phyloP scores from a whole-genome alignment of 2,329 filamentous ascomycete species.

The Neurospora sp. region DNA sequence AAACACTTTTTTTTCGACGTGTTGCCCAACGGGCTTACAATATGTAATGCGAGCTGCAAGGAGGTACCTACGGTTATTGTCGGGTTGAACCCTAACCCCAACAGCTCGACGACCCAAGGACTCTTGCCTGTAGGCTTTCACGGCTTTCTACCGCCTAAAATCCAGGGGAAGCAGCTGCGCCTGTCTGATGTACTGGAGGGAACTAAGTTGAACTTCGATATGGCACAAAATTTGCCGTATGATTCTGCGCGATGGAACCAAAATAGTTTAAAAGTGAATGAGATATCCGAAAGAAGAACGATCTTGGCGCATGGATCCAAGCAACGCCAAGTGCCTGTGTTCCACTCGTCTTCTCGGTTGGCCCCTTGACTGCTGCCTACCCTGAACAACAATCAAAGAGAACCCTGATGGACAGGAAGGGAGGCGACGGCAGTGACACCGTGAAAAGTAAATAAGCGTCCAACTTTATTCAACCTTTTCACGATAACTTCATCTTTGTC shows the following conservation, averaged over 20 bases:
- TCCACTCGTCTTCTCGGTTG: neutral
- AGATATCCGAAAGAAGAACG: no score
- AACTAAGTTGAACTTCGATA: no score
- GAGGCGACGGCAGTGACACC: neutral
- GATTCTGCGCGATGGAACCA: no score
- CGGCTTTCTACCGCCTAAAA: neutral
- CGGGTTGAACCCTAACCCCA: constrained; percentile 5
- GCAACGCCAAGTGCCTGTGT: neutral
- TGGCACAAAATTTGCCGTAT: no score
- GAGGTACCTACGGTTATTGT: neutral
- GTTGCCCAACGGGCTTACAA: neutral
- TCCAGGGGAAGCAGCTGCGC: no score
- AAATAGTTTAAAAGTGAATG: no score
- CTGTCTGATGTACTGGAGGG: no score
- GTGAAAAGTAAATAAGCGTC: neutral
- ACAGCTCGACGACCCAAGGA: neutral
- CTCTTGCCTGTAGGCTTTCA: neutral
- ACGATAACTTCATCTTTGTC: neutral
- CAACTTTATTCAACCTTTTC: neutral
- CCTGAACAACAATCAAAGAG: neutral
- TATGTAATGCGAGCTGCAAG: neutral
- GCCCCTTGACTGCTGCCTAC: neutral
- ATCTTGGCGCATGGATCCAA: neutral
- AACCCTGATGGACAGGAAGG: neutral
- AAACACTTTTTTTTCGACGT: neutral